Evolutionary conservation across 2,329 filamentous ascomycete genomes (phyloP).

Genomic region (Ascochyta lentis): DNA sequence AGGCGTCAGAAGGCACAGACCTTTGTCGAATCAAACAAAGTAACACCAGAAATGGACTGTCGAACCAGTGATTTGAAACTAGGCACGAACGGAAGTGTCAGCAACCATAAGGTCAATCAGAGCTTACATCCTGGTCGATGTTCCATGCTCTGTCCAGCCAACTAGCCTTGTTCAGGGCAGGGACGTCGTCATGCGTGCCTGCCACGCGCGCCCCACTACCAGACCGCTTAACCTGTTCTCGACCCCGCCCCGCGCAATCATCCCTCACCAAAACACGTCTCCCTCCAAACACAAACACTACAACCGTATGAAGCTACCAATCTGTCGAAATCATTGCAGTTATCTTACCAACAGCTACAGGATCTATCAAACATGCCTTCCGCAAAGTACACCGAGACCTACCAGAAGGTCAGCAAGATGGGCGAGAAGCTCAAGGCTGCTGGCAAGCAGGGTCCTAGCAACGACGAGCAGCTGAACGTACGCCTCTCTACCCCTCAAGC

Average conservation of each 20-base stretch:
- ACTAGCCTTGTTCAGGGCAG: slow-evolving; percentile 4
- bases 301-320: neutral
- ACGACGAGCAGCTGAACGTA: slow-evolving; percentile 59
- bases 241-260: slow-evolving; percentile 14
- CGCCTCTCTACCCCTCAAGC: slow-evolving; percentile 1
- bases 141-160: neutral
- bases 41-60: neutral
- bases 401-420: slow-evolving; percentile 41
- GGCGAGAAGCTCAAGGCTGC: slow-evolving; percentile 40
- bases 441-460: slow-evolving; percentile 35
- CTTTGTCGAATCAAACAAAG: neutral
- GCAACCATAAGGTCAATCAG: neutral
- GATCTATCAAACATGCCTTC: slow-evolving; percentile 30
- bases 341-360: neutral
- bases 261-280: slow-evolving; percentile 17
- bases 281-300: slow-evolving; percentile 9
- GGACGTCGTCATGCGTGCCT: slow-evolving; percentile 21
- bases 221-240: slow-evolving; percentile 16
- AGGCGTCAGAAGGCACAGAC: slow-evolving; percentile 2
- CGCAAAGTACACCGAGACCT: slow-evolving; percentile 42
- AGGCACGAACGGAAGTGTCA: neutral
- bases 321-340: too few relatives aligned
- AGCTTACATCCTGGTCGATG: neutral
- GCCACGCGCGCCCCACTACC: slow-evolving; percentile 20
- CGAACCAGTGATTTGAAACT: neutral